These are phyloP conservation scores for Skeletonema tropicum DNA, from an alignment of 108 stramenopile genomes.

Conservation along the genomic window DNA sequence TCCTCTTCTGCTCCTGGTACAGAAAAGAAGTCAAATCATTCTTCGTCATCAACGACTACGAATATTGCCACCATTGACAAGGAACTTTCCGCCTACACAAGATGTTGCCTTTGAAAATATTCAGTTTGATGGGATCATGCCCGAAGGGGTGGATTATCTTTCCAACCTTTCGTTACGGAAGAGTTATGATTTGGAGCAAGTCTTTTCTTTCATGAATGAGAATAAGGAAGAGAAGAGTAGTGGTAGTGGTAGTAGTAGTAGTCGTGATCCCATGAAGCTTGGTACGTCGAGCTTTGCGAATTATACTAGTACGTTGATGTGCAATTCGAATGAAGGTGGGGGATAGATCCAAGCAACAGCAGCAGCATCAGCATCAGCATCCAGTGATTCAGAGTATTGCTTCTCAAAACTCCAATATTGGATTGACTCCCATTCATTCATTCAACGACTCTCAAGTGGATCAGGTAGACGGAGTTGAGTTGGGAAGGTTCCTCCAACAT, in stretches of 20 bases:
- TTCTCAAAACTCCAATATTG: conserved; percentile 38
- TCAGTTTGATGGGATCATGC: conserved; percentile 4
- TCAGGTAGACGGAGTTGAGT: conserved; percentile 1
- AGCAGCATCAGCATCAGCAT: background rate
- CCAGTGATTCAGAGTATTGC: conserved; percentile 27
- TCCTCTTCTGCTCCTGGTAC: background rate
- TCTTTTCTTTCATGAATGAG: conserved; percentile 39
- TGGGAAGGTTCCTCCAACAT: conserved; percentile 1
- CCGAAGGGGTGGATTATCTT: conserved; percentile 23
- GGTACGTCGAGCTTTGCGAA: background rate
- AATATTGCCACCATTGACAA: conserved; percentile 23
- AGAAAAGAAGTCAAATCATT: background rate
- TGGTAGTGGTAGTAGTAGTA: background rate
- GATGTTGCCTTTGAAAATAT: conserved; percentile 14
- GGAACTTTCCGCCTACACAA: conserved; percentile 21
- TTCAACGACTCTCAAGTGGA: conserved; percentile 12
- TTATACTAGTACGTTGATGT: background rate
- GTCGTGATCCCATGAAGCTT: background rate
- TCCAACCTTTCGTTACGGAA: conserved; percentile 37
- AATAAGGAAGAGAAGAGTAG: background rate
- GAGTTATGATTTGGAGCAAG: conserved; percentile 41
- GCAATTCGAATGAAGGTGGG: background rate
- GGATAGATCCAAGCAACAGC: background rate
- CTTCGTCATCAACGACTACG: no score
- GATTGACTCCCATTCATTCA: conserved; percentile 45